These are phyloP conservation scores for Amaranthus palmeri DNA, from an alignment of 148 eudicot species.

Conservation along the genomic window DNA sequence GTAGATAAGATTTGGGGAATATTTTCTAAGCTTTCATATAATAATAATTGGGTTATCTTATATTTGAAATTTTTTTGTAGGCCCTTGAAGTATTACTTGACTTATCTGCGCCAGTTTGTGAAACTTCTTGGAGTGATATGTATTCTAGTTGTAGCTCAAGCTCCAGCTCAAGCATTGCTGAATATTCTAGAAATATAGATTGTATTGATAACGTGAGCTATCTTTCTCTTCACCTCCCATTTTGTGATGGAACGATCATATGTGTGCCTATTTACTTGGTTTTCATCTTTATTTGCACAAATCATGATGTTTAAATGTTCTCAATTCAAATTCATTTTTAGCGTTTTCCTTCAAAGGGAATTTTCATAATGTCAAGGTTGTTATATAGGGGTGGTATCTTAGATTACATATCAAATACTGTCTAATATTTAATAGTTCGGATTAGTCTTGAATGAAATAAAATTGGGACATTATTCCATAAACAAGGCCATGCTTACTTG, in stretches of 20 bases:
- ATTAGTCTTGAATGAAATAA: too few species aligned
- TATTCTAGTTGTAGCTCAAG: constrained; percentile 26
- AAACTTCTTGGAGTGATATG: constrained; percentile 33
- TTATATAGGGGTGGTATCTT: too few species aligned
- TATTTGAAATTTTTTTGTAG: constrained; percentile 34
- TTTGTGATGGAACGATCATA: neutral
- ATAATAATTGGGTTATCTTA: neutral
- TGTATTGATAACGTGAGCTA: constrained; percentile 52
- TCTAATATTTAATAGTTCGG: too few species aligned
- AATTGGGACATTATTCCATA: too few species aligned
- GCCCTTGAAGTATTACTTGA: constrained; percentile 76
- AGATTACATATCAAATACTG: too few species aligned
- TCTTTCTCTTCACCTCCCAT: neutral
- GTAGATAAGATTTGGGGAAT: neutral
- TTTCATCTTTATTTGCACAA: neutral
- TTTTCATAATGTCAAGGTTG: too few species aligned
- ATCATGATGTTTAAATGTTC: too few species aligned
- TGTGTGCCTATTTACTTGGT: neutral
- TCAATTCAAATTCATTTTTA: too few species aligned
- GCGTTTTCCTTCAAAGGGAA: too few species aligned
- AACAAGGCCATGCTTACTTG: too few species aligned
- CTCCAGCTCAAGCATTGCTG: constrained; percentile 31
- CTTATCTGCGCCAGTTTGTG: constrained; percentile 52
- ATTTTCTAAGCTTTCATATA: neutral
- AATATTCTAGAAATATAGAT: constrained; percentile 36